Evolutionary conservation across 306 rosid species (phyloP).

Genomic region (Gillenia trifoliata): DNA sequence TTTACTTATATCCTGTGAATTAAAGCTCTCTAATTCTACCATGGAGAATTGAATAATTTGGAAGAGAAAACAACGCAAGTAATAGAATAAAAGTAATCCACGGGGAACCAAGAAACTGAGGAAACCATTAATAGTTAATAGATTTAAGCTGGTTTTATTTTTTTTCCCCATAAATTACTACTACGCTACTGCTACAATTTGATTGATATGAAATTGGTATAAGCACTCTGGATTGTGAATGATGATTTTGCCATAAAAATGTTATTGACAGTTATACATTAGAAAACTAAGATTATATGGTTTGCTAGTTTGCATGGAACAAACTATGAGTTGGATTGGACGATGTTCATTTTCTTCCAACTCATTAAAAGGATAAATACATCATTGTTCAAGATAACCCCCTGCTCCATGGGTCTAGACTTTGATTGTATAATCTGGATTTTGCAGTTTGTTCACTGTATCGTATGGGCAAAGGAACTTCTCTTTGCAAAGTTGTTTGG

Average conservation of each 20-base stretch:
- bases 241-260: not conserved
- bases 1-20: not conserved
- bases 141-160: not conserved
- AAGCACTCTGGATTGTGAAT: not conserved
- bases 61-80: not conserved
- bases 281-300: not conserved
- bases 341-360: not conserved
- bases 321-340: not conserved
- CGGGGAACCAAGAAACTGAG: not conserved
- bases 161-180: not conserved
- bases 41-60: not conserved
- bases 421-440: conserved; percentile 8
- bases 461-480: conserved; percentile 97
- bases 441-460: conserved; percentile 92
- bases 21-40: not conserved
- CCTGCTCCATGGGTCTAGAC: not conserved
- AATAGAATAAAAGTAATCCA: not conserved
- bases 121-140: not conserved
- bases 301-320: not conserved
- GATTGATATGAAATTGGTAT: not conserved
- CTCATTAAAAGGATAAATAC: not conserved
- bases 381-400: not conserved
- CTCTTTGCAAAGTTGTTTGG: conserved; percentile 92
- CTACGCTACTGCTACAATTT: not conserved
- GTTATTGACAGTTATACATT: too few relatives aligned